A percentile compares a stretch with the other conserved stretches of the same genome.
phyloP scores from a whole-genome alignment of 2,329 filamentous ascomycete genomes.

The Microascus cirrosus region DNA sequence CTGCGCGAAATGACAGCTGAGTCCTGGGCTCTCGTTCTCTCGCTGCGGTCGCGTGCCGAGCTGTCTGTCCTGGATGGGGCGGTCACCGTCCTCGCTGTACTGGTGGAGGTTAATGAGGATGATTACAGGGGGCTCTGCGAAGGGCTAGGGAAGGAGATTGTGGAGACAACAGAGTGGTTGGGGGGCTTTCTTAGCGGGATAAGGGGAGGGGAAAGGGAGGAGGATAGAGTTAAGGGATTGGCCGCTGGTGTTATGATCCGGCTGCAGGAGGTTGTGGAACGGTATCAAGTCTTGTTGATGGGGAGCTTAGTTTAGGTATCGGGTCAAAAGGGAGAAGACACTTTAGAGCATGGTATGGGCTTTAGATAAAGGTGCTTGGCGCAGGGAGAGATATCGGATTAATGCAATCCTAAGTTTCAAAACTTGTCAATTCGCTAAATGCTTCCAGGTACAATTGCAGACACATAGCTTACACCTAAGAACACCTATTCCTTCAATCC shows the following conservation, averaged over 20 bases:
- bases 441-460: not conserved
- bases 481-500: not conserved
- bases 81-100: conserved; percentile 65
- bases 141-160: conserved; percentile 61
- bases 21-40: conserved; percentile 71
- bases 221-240: conserved; percentile 68
- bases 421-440: not conserved
- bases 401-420: not conserved
- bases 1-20: conserved; percentile 75
- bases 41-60: conserved; percentile 54
- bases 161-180: conserved; percentile 85
- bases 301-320: conserved; percentile 36
- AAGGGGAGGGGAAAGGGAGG: conserved; percentile 45
- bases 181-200: conserved; percentile 58
- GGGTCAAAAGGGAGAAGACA: not conserved
- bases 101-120: conserved; percentile 71
- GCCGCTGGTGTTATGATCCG: conserved; percentile 69
- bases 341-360: not conserved
- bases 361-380: not conserved
- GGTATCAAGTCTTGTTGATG: conserved; percentile 66
- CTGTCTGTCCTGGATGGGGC: conserved; percentile 60
- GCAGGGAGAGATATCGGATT: not conserved
- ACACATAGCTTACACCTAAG: not conserved
- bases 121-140: conserved; percentile 63
- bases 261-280: conserved; percentile 70